Evolutionary conservation across 2,329 filamentous ascomycete genomes (phyloP).

Genomic region (Hypoxylon rubiginosum): DNA sequence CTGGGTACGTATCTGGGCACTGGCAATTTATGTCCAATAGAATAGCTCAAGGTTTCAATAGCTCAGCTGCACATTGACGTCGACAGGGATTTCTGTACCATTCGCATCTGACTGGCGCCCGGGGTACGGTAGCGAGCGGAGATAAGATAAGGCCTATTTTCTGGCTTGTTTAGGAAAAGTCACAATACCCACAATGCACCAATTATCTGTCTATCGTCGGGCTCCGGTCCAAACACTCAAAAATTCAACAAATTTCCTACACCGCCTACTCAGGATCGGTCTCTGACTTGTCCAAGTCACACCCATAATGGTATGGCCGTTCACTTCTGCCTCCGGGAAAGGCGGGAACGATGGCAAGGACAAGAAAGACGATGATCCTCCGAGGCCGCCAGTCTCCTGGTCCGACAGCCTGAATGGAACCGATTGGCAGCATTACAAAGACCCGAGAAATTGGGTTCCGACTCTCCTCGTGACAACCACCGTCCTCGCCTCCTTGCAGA

Average conservation of each 20-base stretch:
- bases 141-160: conserved; percentile 36
- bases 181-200: conserved; percentile 15
- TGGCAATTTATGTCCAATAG: neutral
- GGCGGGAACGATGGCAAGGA: conserved; percentile 13
- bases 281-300: conserved; percentile 26
- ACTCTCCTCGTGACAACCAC: conserved; percentile 68
- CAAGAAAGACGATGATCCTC: conserved; percentile 46
- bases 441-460: conserved; percentile 67
- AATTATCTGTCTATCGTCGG: conserved; percentile 17
- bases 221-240: neutral
- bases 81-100: conserved; percentile 27
- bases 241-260: conserved; percentile 32
- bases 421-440: conserved; percentile 68
- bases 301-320: conserved; percentile 53
- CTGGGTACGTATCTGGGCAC: neutral
- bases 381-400: conserved; percentile 56
- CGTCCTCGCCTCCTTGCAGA: conserved; percentile 65
- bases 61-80: conserved; percentile 39
- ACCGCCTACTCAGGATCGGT: conserved; percentile 19
- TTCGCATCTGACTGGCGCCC: conserved; percentile 4
- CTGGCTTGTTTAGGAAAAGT: conserved; percentile 26
- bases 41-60: conserved; percentile 14
- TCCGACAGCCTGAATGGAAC: conserved; percentile 60
- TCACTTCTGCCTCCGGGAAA: conserved; percentile 43
- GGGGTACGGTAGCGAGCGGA: conserved; percentile 9